Base-by-base conservation (phyloP, 2,329 filamentous ascomycete species). In the Fusarium sublunatum region DNA sequence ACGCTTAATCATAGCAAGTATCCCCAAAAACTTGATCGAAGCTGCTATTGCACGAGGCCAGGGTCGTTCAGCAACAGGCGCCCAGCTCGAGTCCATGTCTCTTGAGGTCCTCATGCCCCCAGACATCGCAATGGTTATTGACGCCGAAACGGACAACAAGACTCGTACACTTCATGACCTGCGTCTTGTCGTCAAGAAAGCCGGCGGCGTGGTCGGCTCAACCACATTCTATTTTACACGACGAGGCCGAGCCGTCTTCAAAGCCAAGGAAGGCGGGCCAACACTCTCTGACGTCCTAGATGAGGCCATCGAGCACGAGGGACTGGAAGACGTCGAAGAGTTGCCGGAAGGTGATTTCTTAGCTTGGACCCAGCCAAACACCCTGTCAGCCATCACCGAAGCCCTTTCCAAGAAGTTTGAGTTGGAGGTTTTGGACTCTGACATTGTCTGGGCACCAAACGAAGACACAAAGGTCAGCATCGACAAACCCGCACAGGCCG, bases 1-100 rank as follows among this genome's bases (percentile, higher is more conserved):
- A 63, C 53, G 35, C 8, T 34, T 7, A 35, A 13, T 15, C 19
- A 32, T 34, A 84, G 89, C 87, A 58, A 91, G 90, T 65, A 89
- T 97, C 43, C 91, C 93, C 2, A 97, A 97, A 77, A 81, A 87
- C 19, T 83, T 87, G 3, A 96, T 98, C 68, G 93, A 98, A 75
- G 83, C 83, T 12, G 93, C 95, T 50, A 89, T 99, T 65, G 91
- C 92, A 12, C 88, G 93, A 42, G 95, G 95, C 2, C 93, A 97
- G 74, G 94, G 95, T 38, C 85, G 89, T 64, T 93, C 93, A 24
- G 78, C 87, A 2, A 85, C 85, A 6, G 95, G 95, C 49, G 85
- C 86, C 13, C 83, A 87, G 12, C 86, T 98, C n/a, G 93, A 97
- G 73, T 81, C 80, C 31, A 76, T 95, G 47, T 90, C 88, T 1